A percentile compares a stretch with the other conserved stretches of the same genome.
Evolutionary conservation across 2,329 filamentous ascomycete genomes (phyloP).

Genomic region (Gliomastix tumulicola): DNA sequence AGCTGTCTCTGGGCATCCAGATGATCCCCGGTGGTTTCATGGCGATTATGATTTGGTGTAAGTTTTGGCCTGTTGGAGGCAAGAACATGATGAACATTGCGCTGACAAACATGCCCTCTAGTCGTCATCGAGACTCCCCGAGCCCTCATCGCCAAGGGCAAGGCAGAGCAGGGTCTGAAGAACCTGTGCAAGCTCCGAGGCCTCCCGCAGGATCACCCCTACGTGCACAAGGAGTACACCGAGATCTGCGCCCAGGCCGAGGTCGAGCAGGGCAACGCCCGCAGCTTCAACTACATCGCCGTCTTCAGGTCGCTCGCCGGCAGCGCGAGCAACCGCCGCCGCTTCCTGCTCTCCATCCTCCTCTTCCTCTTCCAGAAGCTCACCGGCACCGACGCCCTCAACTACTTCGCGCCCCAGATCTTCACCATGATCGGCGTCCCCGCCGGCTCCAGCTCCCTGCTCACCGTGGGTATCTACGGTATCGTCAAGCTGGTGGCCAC

Average conservation of each 20-base stretch:
- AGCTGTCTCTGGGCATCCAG: constrained; percentile 25
- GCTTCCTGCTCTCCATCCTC: constrained; percentile 16
- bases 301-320: background rate
- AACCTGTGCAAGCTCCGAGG: constrained; percentile 26
- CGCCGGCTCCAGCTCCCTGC: constrained; percentile 17
- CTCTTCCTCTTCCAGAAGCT: constrained; percentile 32
- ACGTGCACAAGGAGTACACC: constrained; percentile 8
- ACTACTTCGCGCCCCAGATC: constrained; percentile 31
- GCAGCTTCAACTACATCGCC: background rate
- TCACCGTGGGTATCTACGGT: constrained; percentile 25
- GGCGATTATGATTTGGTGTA: constrained; percentile 20
- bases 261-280: constrained; percentile 1
- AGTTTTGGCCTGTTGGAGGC: too few species aligned
- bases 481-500: constrained; percentile 14
- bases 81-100: too few species aligned
- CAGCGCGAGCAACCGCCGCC: constrained; percentile 1
- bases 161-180: constrained; percentile 14
- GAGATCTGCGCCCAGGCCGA: constrained; percentile 8
- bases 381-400: constrained; percentile 29
- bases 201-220: constrained; percentile 7
- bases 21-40: constrained; percentile 27
- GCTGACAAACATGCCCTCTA: too few species aligned
- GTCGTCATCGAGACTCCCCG: constrained; percentile 11
- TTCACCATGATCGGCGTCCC: constrained; percentile 29
- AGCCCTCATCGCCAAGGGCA: constrained; percentile 18